Base-by-base conservation (phyloP, 345 rosid genomes). In the Syzygium aqueum region DNA sequence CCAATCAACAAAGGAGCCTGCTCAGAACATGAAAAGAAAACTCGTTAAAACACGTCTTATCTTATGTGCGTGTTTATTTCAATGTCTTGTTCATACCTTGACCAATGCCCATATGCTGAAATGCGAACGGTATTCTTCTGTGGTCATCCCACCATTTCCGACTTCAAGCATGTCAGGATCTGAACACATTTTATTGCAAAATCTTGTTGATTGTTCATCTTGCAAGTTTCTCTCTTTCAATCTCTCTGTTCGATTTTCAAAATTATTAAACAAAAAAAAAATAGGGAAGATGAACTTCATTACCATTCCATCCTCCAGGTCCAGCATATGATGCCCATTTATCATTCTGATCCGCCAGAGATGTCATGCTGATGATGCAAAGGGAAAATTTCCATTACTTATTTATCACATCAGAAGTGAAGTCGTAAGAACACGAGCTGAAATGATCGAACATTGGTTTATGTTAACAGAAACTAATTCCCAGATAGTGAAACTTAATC, bases 91-190 rank as follows among this genome's bases (percentile, higher is more conserved):
- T 57, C 37, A 13, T 93, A 92, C 96, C 93, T 95, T 93, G 27
- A 88, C 92, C 59, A 94, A 85, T 82, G 96, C 94, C 97, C 97
- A 95, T 77, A 95, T 92, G 91, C 96, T 95, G 73, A 95, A 95
- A 89, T 95, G 96, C 51, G 92, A 92, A 23, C 90, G 90, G 59
- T 95, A 94, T 85, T 95, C 97, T n/a, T 92, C 93, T 2, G 91
- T 89, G 11, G 92, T 95, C 97, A 95, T 94, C 43, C 96, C 94
- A 53, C 97, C 96, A 86, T 95, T 95, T 22, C 96, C 97, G 50
- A 95, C 93, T 90, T 95, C 97, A 51, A 95, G 94, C 96, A 95
- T 95, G 89, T 95, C 97, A 1, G 97, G 96, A 87, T 95, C 97
- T 94, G 89, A 84, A 46, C 40, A 27, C 51, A 52, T n/a, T 30